phyloP scores from a whole-genome alignment of 2,329 filamentous ascomycete species.

The Aspergillus versicolor region DNA sequence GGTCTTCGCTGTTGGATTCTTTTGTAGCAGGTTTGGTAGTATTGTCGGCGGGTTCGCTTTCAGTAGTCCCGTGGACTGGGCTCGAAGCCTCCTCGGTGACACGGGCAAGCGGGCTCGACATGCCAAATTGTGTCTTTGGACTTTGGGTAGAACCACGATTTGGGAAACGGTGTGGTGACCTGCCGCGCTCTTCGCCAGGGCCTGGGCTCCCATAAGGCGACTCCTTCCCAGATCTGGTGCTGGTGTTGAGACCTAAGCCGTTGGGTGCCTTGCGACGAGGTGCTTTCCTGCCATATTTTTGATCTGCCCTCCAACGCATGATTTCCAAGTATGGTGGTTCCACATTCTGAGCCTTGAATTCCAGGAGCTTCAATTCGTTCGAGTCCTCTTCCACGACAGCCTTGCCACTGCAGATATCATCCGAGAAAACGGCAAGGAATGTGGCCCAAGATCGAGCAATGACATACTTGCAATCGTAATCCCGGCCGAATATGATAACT shows the following conservation, averaged over 20 bases:
- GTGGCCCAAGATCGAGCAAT: conserved; percentile 87
- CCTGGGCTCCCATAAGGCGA: conserved; percentile 54
- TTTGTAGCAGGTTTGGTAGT: conserved; percentile 28
- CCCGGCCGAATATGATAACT: conserved; percentile 91
- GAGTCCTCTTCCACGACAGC: conserved; percentile 91
- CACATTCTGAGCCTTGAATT: conserved; percentile 85
- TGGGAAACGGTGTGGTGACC: conserved; percentile 50
- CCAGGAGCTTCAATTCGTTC: conserved; percentile 84
- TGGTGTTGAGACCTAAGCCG: conserved; percentile 54
- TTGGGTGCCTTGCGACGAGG: conserved; percentile 51
- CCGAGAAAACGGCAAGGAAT: conserved; percentile 81
- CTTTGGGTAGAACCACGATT: conserved; percentile 43
- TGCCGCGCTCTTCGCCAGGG: conserved; percentile 47
- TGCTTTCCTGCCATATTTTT: conserved; percentile 74
- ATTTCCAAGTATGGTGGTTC: conserved; percentile 95
- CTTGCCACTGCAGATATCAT: conserved; percentile 86
- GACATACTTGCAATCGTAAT: conserved; percentile 98
- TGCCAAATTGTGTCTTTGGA: conserved; percentile 43
- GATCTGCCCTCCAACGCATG: conserved; percentile 89
- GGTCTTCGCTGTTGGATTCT: conserved; percentile 35
- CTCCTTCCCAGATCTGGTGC: conserved; percentile 48
- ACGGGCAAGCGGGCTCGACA: conserved; percentile 48
- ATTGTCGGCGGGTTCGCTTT: conserved; percentile 35
- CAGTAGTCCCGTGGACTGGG: conserved; percentile 32
- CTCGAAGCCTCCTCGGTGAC: conserved; percentile 47